Evolutionary conservation across 768 basidiomycete genomes (phyloP), one percentile per base, ranked within the genome.

Genomic region (Ramaria sp.): DNA sequence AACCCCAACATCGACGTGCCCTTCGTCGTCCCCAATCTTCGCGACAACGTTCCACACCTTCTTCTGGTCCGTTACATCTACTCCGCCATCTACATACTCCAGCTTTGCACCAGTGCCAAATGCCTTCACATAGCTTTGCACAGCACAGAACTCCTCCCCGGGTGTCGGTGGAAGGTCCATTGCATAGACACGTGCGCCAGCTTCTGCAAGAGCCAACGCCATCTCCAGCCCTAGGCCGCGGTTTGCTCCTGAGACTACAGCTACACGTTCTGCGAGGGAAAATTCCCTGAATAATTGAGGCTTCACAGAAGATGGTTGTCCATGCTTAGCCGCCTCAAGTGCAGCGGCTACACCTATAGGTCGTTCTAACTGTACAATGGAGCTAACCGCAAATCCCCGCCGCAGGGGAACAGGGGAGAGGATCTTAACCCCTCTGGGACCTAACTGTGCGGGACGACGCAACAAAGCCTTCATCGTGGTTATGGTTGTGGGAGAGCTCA

Each of bases 151-250:
- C 61, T 82, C 83, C 0, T 71, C 73, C 1, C 78, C 78, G 0
- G 85, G 78, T 36, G 65, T 64, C 37, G 63, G 57, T 1, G 82
- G 76, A 9, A 86, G 70, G 64, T 87, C 85, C 12, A 85, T 67
- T 63, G 83, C 85, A 65, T 87, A 86, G 13, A 86, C 73, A 7
- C 77, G 73, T 5, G 83, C 83, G 32, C 87, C 87, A 13, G 78
- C 82, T 68, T 89, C 88, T 41, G 77, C 76, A 39, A 89, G 69
- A 3, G 81, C 78, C 52, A 88, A 69, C 34, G 85, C 85, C 82
- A 85, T 83, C 69, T 91, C 88, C n/a, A 91, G 78, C 3, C 88
- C 88, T 15, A 90, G 76, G 0, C 88, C 83, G 30, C 82, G 69
- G 57, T 82, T 78, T 0, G 74, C 82, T 5, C 83, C 83, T 0